Base-by-base conservation (phyloP, 2,329 filamentous ascomycete genomes). In the Arthrobotrys iridis region DNA sequence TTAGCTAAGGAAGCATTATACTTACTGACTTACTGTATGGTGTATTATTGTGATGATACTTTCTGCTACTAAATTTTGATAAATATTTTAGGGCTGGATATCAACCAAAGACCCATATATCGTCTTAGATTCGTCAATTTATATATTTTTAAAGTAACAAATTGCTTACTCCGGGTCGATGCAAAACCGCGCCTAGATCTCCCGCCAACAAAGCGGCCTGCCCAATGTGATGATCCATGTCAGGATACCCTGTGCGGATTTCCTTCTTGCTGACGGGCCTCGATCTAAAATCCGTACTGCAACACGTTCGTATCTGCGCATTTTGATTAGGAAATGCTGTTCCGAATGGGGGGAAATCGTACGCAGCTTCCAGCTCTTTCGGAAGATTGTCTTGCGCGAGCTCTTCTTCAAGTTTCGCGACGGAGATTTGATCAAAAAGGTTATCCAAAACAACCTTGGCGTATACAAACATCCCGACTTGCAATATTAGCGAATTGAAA, bases 381-480 rank as follows among this genome's bases (percentile, higher is more conserved):
- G 76, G 78, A 40, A 79, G 78, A 13, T 75, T 78, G 2, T 73
- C 68, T 15, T 58, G 13, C 7, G 30, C 2, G 1, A 79, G 55
- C 33, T 79, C 78, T 7, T 70, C 11, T 22, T 77, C 67, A 45
- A 79, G 46, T 8, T 77, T 83, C 15, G 43, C 52, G 6, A 7
- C 5, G 0, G 59, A 63, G n/a, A 26, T 24, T 63, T 78, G 78
- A 4, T 35, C 18, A 6, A 76, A 45, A 7, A 79, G 77, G 22
- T 79, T 78, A 18, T 77, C 63, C 30, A 78, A 43, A 13, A 79
- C 78, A n/a, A 79, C 33, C 33, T 77, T 79, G 0, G 58, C 76
- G 28, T 79, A 79, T 8, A 79, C 33, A 20, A 79, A 79, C 77
- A 57, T 76, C 13, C 74, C 60, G 55, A 37, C n/a, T 15, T 3